Conservation (phyloP, 2,329 filamentous ascomycete genomes). For the Verticillium longisporum region DNA sequence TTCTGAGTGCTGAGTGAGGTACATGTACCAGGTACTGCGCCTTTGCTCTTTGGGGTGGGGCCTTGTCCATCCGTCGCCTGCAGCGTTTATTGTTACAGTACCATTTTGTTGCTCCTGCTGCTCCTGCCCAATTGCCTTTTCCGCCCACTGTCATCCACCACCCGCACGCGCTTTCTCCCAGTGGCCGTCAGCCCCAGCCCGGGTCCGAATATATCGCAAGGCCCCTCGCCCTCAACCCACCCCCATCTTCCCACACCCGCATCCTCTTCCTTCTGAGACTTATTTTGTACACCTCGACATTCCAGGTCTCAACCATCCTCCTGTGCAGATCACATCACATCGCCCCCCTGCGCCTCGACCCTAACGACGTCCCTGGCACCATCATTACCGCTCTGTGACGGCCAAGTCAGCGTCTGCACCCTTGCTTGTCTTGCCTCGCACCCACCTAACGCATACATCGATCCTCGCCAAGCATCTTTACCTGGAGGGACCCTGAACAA, state of each 20-base stretch:
- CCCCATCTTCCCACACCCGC: background rate
- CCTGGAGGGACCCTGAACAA: slow-evolving; percentile 1
- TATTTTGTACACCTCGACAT: background rate
- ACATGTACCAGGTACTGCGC: too few species aligned
- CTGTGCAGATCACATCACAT: background rate
- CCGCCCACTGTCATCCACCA: background rate
- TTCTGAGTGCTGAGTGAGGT: too few species aligned
- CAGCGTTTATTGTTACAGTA: background rate
- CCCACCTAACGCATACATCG: background rate
- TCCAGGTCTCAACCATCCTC: background rate
- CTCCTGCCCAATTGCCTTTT: background rate
- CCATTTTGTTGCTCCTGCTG: background rate
- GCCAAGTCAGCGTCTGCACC: background rate
- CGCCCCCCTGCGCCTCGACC: background rate
- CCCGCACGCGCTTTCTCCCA: background rate
- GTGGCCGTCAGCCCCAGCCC: background rate
- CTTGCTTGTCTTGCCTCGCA: background rate
- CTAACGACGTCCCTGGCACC: background rate
- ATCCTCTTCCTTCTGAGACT: background rate
- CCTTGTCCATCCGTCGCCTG: background rate
- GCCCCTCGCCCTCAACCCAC: background rate
- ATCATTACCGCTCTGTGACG: background rate
- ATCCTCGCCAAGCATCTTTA: background rate
- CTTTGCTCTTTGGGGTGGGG: background rate
- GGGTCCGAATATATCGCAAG: background rate